phyloP scores from a whole-genome alignment of 805 yeast genomes.

The Lipomyces sp. region DNA sequence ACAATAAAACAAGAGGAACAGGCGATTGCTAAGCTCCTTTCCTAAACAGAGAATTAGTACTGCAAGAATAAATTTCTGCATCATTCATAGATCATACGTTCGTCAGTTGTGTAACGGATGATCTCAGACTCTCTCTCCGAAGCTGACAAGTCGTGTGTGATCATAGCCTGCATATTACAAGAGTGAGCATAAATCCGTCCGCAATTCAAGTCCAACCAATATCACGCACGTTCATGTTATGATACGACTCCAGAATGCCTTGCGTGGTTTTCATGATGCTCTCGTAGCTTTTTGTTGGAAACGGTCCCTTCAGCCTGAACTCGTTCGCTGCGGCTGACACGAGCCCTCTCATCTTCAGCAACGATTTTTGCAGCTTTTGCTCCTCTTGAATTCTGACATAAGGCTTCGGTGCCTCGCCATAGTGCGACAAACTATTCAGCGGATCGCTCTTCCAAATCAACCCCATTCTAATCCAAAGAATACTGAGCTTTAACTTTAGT shows the following conservation, averaged over 20 bases:
- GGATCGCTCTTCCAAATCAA: slow-evolving; percentile 79
- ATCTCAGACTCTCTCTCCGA: slow-evolving; percentile 55
- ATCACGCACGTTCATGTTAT: slow-evolving; percentile 63
- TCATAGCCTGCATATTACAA: slow-evolving; percentile 43
- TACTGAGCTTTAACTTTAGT: slow-evolving; percentile 60
- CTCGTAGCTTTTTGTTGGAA: slow-evolving; percentile 54
- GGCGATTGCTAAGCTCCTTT: slow-evolving; percentile 62
- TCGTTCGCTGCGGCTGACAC: slow-evolving; percentile 46
- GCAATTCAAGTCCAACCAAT: slow-evolving; percentile 32
- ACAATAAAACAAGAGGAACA: slow-evolving; percentile 67
- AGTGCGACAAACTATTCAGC: slow-evolving; percentile 38
- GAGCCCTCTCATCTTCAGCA: slow-evolving; percentile 29
- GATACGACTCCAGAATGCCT: slow-evolving; percentile 67
- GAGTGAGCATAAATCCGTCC: no score
- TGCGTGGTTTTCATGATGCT: slow-evolving; percentile 55
- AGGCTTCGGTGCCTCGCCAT: slow-evolving; percentile 10
- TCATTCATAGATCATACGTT: slow-evolving; percentile 29
- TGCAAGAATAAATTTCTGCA: not conserved
- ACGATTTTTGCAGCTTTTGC: slow-evolving; percentile 24
- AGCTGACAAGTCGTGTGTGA: slow-evolving; percentile 57
- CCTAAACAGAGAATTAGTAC: not conserved
- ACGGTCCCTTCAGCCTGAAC: slow-evolving; percentile 68
- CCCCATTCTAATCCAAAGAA: slow-evolving; percentile 77
- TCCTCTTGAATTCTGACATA: slow-evolving; percentile 20
- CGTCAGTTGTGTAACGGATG: slow-evolving; percentile 48